phyloP scores from a whole-genome alignment of 2,329 filamentous ascomycete genomes.

The Penicillium sp. region DNA sequence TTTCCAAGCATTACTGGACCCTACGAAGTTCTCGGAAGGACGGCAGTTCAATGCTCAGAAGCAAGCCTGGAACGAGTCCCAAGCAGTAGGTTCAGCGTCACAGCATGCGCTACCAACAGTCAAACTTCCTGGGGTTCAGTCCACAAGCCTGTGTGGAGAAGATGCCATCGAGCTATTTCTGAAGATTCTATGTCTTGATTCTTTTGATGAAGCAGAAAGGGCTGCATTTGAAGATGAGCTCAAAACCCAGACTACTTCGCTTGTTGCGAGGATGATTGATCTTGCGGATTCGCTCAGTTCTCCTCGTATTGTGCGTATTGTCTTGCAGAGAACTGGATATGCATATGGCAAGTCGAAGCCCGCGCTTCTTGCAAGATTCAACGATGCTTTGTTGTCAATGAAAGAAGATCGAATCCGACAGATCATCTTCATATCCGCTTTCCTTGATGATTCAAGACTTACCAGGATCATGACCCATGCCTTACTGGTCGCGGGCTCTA shows the following conservation, averaged over 20 bases:
- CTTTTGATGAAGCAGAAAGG: slow-evolving; percentile 23
- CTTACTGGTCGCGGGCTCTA: slow-evolving; percentile 40
- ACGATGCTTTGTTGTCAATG: slow-evolving; percentile 28
- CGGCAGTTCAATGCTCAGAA: slow-evolving; percentile 33
- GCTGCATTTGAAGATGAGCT: slow-evolving; percentile 27
- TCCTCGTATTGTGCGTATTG: slow-evolving; percentile 22
- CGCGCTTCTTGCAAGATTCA: slow-evolving; percentile 24
- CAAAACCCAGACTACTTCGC: slow-evolving; percentile 29
- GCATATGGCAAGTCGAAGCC: slow-evolving; percentile 32
- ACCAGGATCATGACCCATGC: slow-evolving; percentile 35
- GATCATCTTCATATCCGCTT: slow-evolving; percentile 38
- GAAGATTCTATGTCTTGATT: slow-evolving; percentile 30
- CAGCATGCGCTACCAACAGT: slow-evolving; percentile 27
- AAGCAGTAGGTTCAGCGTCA: neutral
- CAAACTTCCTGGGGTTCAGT: slow-evolving; percentile 26
- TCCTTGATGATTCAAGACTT: slow-evolving; percentile 30
- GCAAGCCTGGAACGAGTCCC: slow-evolving; percentile 10
- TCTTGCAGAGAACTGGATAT: slow-evolving; percentile 29
- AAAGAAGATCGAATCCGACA: slow-evolving; percentile 44
- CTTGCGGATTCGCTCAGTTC: slow-evolving; percentile 39
- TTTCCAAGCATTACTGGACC: slow-evolving; percentile 42
- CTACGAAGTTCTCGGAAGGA: slow-evolving; percentile 45
- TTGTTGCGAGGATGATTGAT: slow-evolving; percentile 34
- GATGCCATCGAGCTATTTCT: slow-evolving; percentile 38
- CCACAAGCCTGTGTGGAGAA: slow-evolving; percentile 29